phyloP scores from a whole-genome alignment of 306 rosid genomes.

The Hippophae rhamnoides region DNA sequence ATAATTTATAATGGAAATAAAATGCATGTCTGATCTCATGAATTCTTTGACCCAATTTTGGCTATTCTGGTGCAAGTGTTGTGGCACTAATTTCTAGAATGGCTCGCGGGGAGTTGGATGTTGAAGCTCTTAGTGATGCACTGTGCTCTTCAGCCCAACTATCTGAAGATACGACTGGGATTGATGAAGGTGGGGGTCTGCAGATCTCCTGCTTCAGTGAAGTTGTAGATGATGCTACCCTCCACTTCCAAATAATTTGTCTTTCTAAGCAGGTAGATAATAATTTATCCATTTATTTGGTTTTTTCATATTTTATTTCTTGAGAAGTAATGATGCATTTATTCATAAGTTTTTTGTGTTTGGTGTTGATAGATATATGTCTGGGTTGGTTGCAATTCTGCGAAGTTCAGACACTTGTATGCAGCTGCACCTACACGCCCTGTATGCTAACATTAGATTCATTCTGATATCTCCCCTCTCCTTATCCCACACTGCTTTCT shows the following conservation, averaged over 20 bases:
- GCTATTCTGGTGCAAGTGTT: too few relatives aligned
- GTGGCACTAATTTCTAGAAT: background rate
- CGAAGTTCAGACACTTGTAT: slow-evolving; percentile 67
- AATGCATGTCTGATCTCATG: too few relatives aligned
- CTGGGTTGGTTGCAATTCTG: slow-evolving; percentile 80
- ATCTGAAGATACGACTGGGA: background rate
- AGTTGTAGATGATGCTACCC: slow-evolving; percentile 44
- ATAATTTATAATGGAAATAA: too few relatives aligned
- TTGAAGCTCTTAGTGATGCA: slow-evolving; percentile 12
- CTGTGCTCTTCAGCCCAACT: slow-evolving; percentile 12
- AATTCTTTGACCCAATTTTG: too few relatives aligned
- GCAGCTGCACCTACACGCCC: slow-evolving; percentile 83
- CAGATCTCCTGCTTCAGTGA: slow-evolving; percentile 58
- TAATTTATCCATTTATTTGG: background rate
- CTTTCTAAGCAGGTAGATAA: slow-evolving; percentile 60
- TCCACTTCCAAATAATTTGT: slow-evolving; percentile 77
- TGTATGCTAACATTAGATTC: slow-evolving; percentile 23
- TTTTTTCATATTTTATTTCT: background rate
- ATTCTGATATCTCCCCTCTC: background rate
- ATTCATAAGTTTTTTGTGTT: background rate
- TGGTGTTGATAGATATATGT: slow-evolving; percentile 49
- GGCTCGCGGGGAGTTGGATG: slow-evolving; percentile 1
- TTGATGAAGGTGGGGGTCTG: slow-evolving; percentile 19
- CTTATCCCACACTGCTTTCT: background rate
- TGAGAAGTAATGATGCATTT: background rate